Percentiles rank a stretch among this genome's conserved stretches.
Evolutionary conservation across 1,284 basidiomycete genomes (phyloP).

Genomic region (Rhodotorula mucilaginosa): DNA sequence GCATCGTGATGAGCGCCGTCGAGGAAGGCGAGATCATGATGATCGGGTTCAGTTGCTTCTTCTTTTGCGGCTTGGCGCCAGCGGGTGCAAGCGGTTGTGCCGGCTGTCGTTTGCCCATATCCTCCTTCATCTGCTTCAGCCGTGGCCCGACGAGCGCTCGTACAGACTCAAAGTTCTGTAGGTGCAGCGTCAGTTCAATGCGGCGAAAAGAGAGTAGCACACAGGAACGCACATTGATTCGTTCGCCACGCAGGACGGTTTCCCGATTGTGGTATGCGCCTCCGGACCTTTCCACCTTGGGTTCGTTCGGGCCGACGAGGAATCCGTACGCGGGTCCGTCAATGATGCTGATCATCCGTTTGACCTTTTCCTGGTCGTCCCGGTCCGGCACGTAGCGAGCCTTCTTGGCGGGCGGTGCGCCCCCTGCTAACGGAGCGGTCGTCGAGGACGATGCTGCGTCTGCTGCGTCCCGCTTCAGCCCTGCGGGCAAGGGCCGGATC

Average conservation of each 20-base stretch:
- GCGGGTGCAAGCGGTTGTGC: not conserved
- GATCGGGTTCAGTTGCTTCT: constrained; percentile 63
- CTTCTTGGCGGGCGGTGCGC: constrained; percentile 50
- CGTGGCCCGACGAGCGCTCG: constrained; percentile 64
- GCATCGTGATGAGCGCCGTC: constrained; percentile 92
- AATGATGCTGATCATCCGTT: constrained; percentile 60
- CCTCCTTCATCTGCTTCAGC: constrained; percentile 65
- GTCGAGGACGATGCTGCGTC: constrained; percentile 51
- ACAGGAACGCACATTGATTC: constrained; percentile 62
- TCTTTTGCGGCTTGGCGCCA: constrained; percentile 24
- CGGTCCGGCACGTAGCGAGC: constrained; percentile 69
- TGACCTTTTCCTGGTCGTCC: constrained; percentile 76
- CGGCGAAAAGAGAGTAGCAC: not conserved
- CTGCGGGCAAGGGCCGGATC: constrained; percentile 2
- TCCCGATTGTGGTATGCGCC: constrained; percentile 60
- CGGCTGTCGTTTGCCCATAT: constrained; percentile 8
- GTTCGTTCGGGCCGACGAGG: constrained; percentile 54
- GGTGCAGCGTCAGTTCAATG: not conserved
- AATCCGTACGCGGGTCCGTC: constrained; percentile 40
- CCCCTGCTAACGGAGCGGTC: constrained; percentile 45
- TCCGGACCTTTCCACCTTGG: constrained; percentile 61
- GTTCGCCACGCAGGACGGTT: constrained; percentile 70
- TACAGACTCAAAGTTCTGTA: constrained; percentile 69
- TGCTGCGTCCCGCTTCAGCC: constrained; percentile 5
- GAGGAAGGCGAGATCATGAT: constrained; percentile 95